Evolutionary conservation across 1,284 basidiomycete genomes (phyloP).

Genomic region (Trichosporon sp.): DNA sequence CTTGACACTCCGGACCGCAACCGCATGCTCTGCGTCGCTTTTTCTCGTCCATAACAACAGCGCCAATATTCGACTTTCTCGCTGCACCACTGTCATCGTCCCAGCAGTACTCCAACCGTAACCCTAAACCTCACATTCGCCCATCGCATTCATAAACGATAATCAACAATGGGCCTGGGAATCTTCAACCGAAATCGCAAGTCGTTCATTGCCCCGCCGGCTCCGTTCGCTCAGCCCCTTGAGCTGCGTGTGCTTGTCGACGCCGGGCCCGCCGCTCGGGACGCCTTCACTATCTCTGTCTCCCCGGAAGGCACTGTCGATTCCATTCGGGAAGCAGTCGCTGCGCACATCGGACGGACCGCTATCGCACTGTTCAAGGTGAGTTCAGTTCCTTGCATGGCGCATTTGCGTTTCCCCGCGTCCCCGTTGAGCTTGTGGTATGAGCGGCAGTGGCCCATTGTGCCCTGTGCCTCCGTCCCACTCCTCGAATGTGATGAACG

Average conservation of each 20-base stretch:
- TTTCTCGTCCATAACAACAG: not conserved
- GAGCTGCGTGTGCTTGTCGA: slow-evolving; percentile 32
- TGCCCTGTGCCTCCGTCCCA: not conserved
- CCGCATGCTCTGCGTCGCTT: not conserved
- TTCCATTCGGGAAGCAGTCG: slow-evolving; percentile 39
- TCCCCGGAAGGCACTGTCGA: slow-evolving; percentile 38
- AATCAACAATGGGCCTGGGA: slow-evolving; percentile 27
- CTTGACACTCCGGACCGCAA: not conserved
- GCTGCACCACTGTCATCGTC: not conserved
- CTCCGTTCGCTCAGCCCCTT: slow-evolving; percentile 8
- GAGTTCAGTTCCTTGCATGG: slow-evolving; percentile 26
- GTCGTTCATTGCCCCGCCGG: slow-evolving; percentile 12
- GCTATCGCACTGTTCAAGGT: slow-evolving; percentile 52
- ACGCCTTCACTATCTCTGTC: slow-evolving; percentile 43
- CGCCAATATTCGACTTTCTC: not conserved
- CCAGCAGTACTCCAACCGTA: not conserved
- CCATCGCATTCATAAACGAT: not conserved
- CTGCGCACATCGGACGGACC: slow-evolving; percentile 35
- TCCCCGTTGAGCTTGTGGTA: not conserved
- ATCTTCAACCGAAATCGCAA: slow-evolving; percentile 30
- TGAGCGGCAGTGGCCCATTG: not conserved
- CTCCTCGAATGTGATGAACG: not conserved
- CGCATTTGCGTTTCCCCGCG: not conserved
- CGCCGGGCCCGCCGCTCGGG: slow-evolving; percentile 29
- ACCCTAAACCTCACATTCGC: not conserved